A percentile compares a stretch with the other conserved stretches of the same genome.
Conservation (phyloP, 2,329 filamentous ascomycete genomes). For the Cladosporium sp. region DNA sequence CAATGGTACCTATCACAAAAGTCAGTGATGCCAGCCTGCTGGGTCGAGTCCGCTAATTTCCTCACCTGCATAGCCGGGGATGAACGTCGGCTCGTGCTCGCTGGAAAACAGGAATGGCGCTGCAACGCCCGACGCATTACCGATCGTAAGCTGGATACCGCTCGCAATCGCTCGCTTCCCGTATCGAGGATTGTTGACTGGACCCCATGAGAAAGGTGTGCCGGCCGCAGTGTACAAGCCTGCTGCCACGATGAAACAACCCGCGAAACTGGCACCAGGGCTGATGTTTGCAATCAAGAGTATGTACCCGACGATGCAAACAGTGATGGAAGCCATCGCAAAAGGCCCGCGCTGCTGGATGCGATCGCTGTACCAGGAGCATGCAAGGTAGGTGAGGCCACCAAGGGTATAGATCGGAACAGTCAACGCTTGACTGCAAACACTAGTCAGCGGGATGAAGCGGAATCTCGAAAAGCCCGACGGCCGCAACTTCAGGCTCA, state of each 20-base stretch:
- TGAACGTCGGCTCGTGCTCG: constrained; percentile 42
- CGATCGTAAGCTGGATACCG: constrained; percentile 63
- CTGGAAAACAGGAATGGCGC: constrained; percentile 63
- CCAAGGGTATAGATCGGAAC: constrained; percentile 72
- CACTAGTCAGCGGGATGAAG: too few relatives aligned
- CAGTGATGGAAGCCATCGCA: constrained; percentile 52
- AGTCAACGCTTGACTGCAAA: constrained; percentile 44
- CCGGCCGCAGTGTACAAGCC: constrained; percentile 4
- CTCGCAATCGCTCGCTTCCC: constrained; percentile 69
- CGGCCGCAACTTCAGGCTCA: constrained; percentile 44
- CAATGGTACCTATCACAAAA: constrained; percentile 43
- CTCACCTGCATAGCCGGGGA: constrained; percentile 67
- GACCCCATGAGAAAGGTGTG: constrained; percentile 21
- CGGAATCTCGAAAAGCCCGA: too few relatives aligned
- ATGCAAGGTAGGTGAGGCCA: constrained; percentile 60
- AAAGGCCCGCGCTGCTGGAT: constrained; percentile 61
- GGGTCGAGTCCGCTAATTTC: constrained; percentile 34
- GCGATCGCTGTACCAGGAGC: constrained; percentile 62
- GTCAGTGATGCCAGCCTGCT: constrained; percentile 49
- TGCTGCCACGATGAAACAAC: constrained; percentile 7
- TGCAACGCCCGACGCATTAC: constrained; percentile 67
- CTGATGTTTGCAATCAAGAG: constrained; percentile 57
- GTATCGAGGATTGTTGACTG: constrained; percentile 66
- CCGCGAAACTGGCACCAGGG: constrained; percentile 62
- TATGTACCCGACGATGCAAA: constrained; percentile 46